phyloP scores from a whole-genome alignment of 2,329 filamentous ascomycete genomes.

The Sporothrix humicola region DNA sequence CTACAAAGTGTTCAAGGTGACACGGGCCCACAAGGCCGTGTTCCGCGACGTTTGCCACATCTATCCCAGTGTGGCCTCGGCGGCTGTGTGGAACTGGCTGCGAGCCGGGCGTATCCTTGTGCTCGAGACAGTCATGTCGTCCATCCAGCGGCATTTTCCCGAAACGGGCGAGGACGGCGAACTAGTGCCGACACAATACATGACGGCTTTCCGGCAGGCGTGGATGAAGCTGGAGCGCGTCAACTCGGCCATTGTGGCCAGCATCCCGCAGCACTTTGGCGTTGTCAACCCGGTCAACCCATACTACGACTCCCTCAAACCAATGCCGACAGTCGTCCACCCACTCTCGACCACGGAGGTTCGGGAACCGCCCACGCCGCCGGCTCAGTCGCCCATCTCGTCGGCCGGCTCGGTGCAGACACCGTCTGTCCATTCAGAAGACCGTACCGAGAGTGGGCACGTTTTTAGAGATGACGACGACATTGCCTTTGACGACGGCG shows the following conservation, averaged over 20 bases:
- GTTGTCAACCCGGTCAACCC: conserved; percentile 52
- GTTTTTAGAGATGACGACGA: conserved; percentile 24
- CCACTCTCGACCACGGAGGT: conserved; percentile 36
- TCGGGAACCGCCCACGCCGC: conserved; percentile 31
- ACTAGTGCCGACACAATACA: conserved; percentile 41
- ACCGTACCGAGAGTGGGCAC: conserved; percentile 1
- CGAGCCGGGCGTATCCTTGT: conserved; percentile 55
- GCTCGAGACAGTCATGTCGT: conserved; percentile 54
- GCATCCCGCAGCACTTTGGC: conserved; percentile 57
- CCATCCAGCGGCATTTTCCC: conserved; percentile 48
- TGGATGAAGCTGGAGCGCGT: conserved; percentile 50
- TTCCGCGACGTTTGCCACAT: conserved; percentile 53
- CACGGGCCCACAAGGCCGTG: conserved; percentile 50
- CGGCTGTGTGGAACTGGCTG: conserved; percentile 56
- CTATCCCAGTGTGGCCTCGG: conserved; percentile 53
- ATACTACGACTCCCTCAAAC: conserved; percentile 39
- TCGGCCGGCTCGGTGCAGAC: conserved; percentile 31
- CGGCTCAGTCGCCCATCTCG: conserved; percentile 33
- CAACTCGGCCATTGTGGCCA: conserved; percentile 52
- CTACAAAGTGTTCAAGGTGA: conserved; percentile 51
- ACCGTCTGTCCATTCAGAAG: conserved; percentile 20
- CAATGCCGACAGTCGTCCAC: conserved; percentile 26
- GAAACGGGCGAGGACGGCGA: conserved; percentile 37
- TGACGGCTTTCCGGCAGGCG: conserved; percentile 47
- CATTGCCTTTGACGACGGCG: conserved; percentile 38